Evolutionary conservation across 176 grass and related monocot species (phyloP), one percentile per base, ranked within the genome.

Genomic region (Oryza glaberrima): DNA sequence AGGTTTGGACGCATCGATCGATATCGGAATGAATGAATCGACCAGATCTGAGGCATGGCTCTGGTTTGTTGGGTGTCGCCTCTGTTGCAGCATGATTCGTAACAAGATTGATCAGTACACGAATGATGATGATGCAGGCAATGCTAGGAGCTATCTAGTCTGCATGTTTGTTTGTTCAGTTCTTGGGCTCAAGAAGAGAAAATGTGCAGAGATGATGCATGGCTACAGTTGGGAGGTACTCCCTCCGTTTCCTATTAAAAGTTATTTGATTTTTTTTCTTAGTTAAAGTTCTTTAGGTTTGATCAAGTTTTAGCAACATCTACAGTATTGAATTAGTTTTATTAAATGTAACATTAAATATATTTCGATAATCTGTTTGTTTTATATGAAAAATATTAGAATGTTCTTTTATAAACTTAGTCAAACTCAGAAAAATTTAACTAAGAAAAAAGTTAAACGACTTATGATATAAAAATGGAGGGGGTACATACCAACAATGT

Each of bases 41-140:
- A 73, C 80, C 69, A 82, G 80, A 82, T 64, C 80, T 73, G 80
- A 3, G 68, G 22, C 12, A 38, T 41, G n/a, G 22, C 67, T 63
- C 20, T 45, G 52, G 23, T 38, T 77, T 77, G 74, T 63, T 32
- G 32, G 52, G 34, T 82, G 69, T 9, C 36, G 52, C 51, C 80
- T 63, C 22, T 63, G 52, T 32, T 72, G 51, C 36, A 32, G 69
- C 69, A 64, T 72, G 80, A 46, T 61, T 6, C 2, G 68, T 11
- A 54, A 40, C 48, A 61, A 23, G 48, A 71, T 71, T 12, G 8
- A 2, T 20, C 52, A 20, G n/a, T 4, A 38, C 36, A 0, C 23
- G 58, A 9, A 63, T 63, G 17, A 13, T 63, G 36, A 54, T 25
- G 75, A 60, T 25, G 19, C 56, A 10, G n/a, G 58, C 56, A 48